Evolutionary conservation across 768 basidiomycete species (phyloP).

Genomic region (Auricularia heimuer): DNA sequence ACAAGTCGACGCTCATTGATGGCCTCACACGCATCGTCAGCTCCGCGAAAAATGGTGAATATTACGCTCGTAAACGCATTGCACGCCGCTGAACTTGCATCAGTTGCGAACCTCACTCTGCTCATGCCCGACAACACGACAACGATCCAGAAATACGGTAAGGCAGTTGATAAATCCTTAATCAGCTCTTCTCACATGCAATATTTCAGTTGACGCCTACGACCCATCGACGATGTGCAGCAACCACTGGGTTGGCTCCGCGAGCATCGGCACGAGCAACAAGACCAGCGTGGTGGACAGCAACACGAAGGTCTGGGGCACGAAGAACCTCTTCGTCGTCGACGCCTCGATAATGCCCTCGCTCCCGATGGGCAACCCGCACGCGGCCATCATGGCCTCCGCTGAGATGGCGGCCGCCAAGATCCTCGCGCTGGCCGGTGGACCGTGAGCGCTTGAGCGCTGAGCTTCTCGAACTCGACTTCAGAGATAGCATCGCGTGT

Average conservation of each 20-base stretch:
- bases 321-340: conserved; percentile 44
- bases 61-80: neutral
- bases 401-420: conserved; percentile 50
- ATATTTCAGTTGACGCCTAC: conserved; percentile 30
- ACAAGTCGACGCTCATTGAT: conserved; percentile 41
- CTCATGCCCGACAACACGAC: conserved; percentile 54
- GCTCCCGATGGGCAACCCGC: conserved; percentile 50
- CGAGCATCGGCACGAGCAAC: conserved; percentile 33
- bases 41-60: conserved; percentile 32
- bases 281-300: conserved; percentile 42
- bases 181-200: neutral
- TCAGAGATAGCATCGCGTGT: too few relatives aligned
- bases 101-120: conserved; percentile 41
- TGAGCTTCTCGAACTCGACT: too few relatives aligned
- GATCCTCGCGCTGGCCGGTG: conserved; percentile 44
- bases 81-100: neutral
- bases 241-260: conserved; percentile 57
- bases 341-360: conserved; percentile 43
- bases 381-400: conserved; percentile 44
- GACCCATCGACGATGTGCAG: conserved; percentile 30
- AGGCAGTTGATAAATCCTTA: conserved; percentile 2
- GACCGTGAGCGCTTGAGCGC: conserved; percentile 25
- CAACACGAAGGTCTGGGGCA: conserved; percentile 44
- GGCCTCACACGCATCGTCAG: conserved; percentile 41
- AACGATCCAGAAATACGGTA: conserved; percentile 43